Base-by-base conservation (phyloP, 495 filamentous ascomycete genomes). In the Parathielavia hyrcaniae region DNA sequence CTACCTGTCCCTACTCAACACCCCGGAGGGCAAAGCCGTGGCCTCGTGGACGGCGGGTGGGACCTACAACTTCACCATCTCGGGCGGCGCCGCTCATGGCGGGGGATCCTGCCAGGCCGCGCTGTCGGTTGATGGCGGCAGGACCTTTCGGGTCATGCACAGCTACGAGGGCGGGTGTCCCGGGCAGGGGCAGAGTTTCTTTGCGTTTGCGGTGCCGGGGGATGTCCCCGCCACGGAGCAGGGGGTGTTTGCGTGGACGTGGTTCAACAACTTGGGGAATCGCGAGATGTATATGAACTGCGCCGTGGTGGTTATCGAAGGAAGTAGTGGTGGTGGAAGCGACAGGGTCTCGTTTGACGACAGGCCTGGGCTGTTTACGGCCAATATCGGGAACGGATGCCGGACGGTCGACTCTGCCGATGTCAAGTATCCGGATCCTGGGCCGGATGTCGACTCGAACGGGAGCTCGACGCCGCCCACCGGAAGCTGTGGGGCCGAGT, bases 221-320 rank as follows among this genome's bases (percentile, higher is more conserved):
- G 75, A 75, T n/a, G 65, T 82, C n/a, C 74, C 74, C 2, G 71
- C 75, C 12, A 81, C 82, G 5, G 72, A 78, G 47, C 84, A 81
- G 12, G 81, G 83, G 1, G 75, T 85, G 9, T 76, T 96, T 40
- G 82, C 83, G 13, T 95, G 88, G 78, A 86, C 86, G n/a, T 95
- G 91, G 91, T 90, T 90, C 77, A 96, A 95, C 77, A 83, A 83
- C 47, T 63, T 89, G 43, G 89, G 89, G 41, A 88, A 90, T 69
- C 77, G 88, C 12, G 90, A 96, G 69, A 88, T 92, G 84, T 95
- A 95, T 75, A 91, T 91, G 89, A 88, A 91, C 76, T 96, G 90
- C 57, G 87, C 83, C 5, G 80, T 86, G 20, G 79, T 92, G 45
- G 69, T 62, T 16, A 72, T 82, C 50, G 59, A 36, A 2, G 55